phyloP scores from a whole-genome alignment of 2,329 filamentous ascomycete species.

The Paecilomyces niveus region DNA sequence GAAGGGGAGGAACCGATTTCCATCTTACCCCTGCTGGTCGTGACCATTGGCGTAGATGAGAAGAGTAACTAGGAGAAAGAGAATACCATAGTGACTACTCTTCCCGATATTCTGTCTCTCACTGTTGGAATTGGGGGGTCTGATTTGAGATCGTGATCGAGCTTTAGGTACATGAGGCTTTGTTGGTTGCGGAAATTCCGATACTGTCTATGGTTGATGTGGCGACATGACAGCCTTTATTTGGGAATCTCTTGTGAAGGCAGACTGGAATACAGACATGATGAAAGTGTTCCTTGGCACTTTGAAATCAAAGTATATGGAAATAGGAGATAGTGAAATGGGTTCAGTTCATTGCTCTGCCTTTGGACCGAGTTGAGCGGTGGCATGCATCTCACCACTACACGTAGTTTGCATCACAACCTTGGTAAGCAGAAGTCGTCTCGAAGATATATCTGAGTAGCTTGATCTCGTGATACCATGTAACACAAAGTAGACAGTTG shows the following conservation, averaged over 20 bases:
- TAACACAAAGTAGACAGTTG: not conserved
- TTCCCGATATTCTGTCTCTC: not conserved
- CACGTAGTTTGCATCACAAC: not conserved
- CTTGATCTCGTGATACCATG: no score
- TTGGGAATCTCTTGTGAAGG: not conserved
- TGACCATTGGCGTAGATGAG: not conserved
- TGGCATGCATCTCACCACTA: not conserved
- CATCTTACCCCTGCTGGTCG: not conserved
- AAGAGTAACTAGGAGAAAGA: not conserved
- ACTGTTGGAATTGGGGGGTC: no score
- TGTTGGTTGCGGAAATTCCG: no score
- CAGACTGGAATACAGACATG: not conserved
- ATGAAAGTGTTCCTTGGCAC: not conserved
- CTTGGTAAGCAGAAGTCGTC: not conserved
- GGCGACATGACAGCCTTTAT: not conserved
- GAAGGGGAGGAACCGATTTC: no score
- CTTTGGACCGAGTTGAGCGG: not conserved
- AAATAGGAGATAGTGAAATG: not conserved
- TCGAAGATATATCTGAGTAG: not conserved
- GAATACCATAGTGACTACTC: not conserved
- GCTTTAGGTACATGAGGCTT: no score
- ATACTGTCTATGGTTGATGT: no score
- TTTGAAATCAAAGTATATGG: not conserved
- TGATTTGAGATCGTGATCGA: no score
- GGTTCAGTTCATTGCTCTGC: not conserved